These are phyloP conservation scores for Colletotrichum kahawae DNA, from an alignment of 2,329 filamentous ascomycete genomes.

Conservation along the genomic window DNA sequence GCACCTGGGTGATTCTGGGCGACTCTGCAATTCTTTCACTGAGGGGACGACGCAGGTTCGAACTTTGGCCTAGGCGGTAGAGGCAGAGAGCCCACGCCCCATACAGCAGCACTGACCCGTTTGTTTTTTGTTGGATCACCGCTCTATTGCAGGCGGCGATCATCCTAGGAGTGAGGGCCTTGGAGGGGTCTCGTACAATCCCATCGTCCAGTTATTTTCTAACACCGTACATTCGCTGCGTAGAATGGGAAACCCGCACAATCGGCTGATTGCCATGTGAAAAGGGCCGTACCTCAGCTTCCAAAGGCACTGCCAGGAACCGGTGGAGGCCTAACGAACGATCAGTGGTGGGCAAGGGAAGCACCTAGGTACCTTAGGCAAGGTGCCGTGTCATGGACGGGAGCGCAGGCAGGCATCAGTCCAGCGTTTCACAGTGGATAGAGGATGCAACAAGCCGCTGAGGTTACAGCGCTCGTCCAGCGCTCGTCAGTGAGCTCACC, in stretches of 20 bases:
- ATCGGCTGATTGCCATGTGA: background rate
- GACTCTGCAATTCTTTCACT: slow-evolving; percentile 10
- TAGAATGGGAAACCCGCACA: background rate
- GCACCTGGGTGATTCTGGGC: slow-evolving; percentile 10
- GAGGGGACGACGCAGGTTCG: slow-evolving; percentile 9
- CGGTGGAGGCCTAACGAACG: background rate
- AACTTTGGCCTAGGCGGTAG: slow-evolving; percentile 3
- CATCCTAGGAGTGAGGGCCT: background rate
- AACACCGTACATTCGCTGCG: background rate
- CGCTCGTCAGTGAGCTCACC: background rate
- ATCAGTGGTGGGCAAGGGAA: background rate
- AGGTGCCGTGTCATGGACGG: no score
- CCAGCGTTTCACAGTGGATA: background rate
- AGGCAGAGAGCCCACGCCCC: background rate
- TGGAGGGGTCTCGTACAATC: background rate
- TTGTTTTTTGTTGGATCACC: slow-evolving; percentile 15
- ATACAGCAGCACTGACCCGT: slow-evolving; percentile 18
- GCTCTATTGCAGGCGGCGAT: slow-evolving; percentile 5
- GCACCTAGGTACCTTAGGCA: no score
- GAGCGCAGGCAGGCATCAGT: background rate
- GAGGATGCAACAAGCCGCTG: background rate
- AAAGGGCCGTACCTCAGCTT: background rate
- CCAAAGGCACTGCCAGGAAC: background rate
- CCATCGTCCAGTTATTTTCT: background rate
- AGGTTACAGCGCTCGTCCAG: slow-evolving; percentile 9